Evolutionary conservation across 345 rosid species (phyloP).

Genomic region (Brassica juncea): DNA sequence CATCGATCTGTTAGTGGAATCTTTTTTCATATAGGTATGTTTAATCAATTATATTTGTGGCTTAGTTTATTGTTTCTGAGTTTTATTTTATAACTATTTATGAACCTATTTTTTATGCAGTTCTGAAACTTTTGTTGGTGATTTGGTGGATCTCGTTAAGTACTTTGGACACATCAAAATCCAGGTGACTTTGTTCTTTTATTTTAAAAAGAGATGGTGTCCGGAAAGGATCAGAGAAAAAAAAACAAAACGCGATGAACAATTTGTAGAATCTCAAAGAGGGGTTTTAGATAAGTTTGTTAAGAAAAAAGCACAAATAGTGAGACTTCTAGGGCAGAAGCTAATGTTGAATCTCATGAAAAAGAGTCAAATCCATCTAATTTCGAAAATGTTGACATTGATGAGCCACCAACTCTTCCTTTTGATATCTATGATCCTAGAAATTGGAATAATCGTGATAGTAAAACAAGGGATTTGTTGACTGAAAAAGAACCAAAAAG

Average conservation of each 20-base stretch:
- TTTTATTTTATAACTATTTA: too few relatives aligned
- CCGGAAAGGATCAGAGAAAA: too few relatives aligned
- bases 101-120: too few relatives aligned
- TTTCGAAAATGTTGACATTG: neutral
- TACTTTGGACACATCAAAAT: too few relatives aligned
- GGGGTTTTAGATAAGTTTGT: neutral
- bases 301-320: neutral
- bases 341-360: neutral
- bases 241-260: neutral
- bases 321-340: neutral
- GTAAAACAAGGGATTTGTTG: neutral
- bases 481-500: neutral
- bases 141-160: too few relatives aligned
- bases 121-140: too few relatives aligned
- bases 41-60: too few relatives aligned
- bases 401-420: neutral
- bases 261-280: neutral
- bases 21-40: too few relatives aligned
- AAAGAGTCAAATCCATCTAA: neutral
- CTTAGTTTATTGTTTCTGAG: too few relatives aligned
- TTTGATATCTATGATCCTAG: conserved; percentile 7
- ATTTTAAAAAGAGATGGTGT: too few relatives aligned
- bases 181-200: too few relatives aligned
- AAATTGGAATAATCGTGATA: conserved; percentile 2
- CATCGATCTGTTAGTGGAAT: too few relatives aligned